These are phyloP conservation scores for Wickerhamiella lipophila DNA, from an alignment of 805 yeast species.

Conservation along the genomic window DNA sequence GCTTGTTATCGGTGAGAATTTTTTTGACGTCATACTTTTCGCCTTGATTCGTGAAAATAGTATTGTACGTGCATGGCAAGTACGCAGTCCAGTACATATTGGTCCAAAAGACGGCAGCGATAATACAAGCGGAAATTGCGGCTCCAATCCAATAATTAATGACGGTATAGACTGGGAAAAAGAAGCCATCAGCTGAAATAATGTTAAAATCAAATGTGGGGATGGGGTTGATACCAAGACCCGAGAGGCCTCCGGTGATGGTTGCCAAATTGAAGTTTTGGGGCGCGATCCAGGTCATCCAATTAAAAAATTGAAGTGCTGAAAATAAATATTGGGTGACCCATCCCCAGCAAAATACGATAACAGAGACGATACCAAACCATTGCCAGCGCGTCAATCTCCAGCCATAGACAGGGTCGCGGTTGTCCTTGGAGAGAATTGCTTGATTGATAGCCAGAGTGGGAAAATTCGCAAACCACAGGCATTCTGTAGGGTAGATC, in stretches of 20 bases:
- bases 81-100: slow-evolving; percentile 32
- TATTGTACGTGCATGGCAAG: slow-evolving; percentile 36
- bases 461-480: slow-evolving; percentile 44
- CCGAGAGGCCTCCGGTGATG: slow-evolving; percentile 49
- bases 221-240: slow-evolving; percentile 32
- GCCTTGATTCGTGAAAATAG: slow-evolving; percentile 41
- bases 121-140: slow-evolving; percentile 20
- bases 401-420: slow-evolving; percentile 43
- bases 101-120: slow-evolving; percentile 31
- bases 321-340: slow-evolving; percentile 54
- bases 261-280: slow-evolving; percentile 47
- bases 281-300: slow-evolving; percentile 48
- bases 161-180: slow-evolving; percentile 32
- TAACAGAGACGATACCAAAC: slow-evolving; percentile 34
- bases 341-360: slow-evolving; percentile 49
- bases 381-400: slow-evolving; percentile 40
- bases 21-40: slow-evolving; percentile 33
- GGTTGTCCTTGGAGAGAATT: slow-evolving; percentile 21
- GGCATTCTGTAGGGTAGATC: slow-evolving; percentile 32
- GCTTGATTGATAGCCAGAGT: slow-evolving; percentile 42
- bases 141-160: slow-evolving; percentile 27
- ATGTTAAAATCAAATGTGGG: slow-evolving; percentile 37
- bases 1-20: slow-evolving; percentile 32
- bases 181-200: slow-evolving; percentile 31
- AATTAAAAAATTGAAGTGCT: slow-evolving; percentile 50